Evolutionary conservation across 2,329 filamentous ascomycete genomes (phyloP).

Genomic region (Penicillium sp.): DNA sequence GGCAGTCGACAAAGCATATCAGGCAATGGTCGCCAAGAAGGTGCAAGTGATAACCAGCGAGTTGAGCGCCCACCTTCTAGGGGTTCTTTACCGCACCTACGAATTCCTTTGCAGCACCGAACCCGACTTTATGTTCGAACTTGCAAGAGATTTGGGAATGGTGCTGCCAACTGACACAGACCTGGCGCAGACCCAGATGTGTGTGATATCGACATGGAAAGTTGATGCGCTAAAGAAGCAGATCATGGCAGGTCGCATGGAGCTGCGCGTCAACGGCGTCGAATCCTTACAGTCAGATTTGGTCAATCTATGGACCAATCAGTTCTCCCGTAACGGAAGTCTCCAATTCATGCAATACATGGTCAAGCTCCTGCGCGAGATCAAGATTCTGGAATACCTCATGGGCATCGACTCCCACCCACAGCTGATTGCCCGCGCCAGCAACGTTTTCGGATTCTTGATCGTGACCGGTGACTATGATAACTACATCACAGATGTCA

Average conservation of each 20-base stretch:
- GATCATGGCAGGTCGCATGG: constrained; percentile 85
- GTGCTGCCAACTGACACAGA: constrained; percentile 31
- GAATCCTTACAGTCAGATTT: constrained; percentile 72
- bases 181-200: constrained; percentile 31
- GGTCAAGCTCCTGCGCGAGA: constrained; percentile 67
- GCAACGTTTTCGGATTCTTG: constrained; percentile 84
- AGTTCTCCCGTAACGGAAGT: constrained; percentile 53
- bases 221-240: constrained; percentile 69
- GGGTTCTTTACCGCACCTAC: constrained; percentile 34
- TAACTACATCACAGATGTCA: constrained; percentile 69
- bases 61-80: constrained; percentile 40
- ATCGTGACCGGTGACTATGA: constrained; percentile 76
- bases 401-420: constrained; percentile 89
- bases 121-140: constrained; percentile 32
- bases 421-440: constrained; percentile 78
- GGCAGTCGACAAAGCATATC: constrained; percentile 38
- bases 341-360: constrained; percentile 65
- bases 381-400: constrained; percentile 80
- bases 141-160: constrained; percentile 40
- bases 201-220: constrained; percentile 61
- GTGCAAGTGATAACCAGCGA: constrained; percentile 45
- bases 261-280: constrained; percentile 78
- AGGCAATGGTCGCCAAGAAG: constrained; percentile 44
- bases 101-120: constrained; percentile 31
- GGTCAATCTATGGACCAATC: constrained; percentile 64